Percentiles rank a stretch among this genome's conserved stretches.
phyloP scores from a whole-genome alignment of 1,139 yeast genomes.

The Suhomyces terraborum region DNA sequence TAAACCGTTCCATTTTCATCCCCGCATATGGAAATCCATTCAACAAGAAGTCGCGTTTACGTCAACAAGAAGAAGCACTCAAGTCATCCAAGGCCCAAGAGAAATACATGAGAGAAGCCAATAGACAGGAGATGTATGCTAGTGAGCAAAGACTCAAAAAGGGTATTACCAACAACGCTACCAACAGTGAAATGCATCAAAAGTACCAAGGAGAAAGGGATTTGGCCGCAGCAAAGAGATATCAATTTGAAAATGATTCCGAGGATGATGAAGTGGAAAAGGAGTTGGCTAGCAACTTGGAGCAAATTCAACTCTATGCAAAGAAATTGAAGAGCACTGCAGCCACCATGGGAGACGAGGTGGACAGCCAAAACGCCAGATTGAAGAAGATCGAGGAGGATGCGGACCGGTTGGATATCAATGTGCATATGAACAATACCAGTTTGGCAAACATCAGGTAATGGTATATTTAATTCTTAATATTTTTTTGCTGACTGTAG shows the following conservation, averaged over 20 bases:
- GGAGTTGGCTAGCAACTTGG: constrained; percentile 55
- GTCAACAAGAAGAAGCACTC: constrained; percentile 73
- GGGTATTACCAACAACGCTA: constrained; percentile 43
- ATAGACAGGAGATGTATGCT: constrained; percentile 46
- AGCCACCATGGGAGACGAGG: constrained; percentile 49
- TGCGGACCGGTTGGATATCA: constrained; percentile 57
- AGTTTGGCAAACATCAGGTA: constrained; percentile 47
- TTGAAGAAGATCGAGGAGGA: constrained; percentile 55
- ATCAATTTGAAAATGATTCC: constrained; percentile 55
- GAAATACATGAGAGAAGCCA: constrained; percentile 48
- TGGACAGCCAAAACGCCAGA: constrained; percentile 51
- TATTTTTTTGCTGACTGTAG: not conserved
- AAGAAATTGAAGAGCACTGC: constrained; percentile 48
- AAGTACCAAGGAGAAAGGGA: constrained; percentile 54
- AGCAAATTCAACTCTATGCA: constrained; percentile 51
- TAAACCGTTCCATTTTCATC: constrained; percentile 80
- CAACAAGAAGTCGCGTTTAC: constrained; percentile 74
- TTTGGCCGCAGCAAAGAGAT: constrained; percentile 49
- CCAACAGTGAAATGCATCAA: constrained; percentile 42
- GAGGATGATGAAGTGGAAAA: constrained; percentile 64
- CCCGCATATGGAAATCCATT: constrained; percentile 86
- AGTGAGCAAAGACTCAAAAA: constrained; percentile 49
- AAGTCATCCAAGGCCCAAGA: constrained; percentile 68
- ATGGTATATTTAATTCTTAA: not conserved
- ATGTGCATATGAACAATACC: constrained; percentile 52